Base-by-base conservation (phyloP, 108 stramenopile genomes). In the Fragilariopsis cylindrus region DNA sequence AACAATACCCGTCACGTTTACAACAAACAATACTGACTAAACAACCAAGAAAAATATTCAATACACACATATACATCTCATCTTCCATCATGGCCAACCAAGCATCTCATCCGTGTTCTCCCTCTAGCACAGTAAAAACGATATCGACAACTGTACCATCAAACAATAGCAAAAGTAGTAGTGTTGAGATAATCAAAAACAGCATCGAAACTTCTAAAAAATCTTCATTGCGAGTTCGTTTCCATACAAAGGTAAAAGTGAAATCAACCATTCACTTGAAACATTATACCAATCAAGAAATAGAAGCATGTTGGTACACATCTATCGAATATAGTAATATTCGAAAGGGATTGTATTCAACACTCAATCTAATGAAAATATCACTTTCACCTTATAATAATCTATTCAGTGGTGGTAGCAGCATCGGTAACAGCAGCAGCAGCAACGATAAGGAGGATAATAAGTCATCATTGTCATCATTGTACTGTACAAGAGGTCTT, bases 211-310 rank as follows among this genome's bases (percentile, higher is more conserved):
- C 2, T 30, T 30, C 30, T 30, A 30, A 21, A 9, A 43, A 45
- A n/a, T 7, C n/a, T 13, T 5, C n/a, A 63, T 18, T 45, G n/a
- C 7, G 13, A 11, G 62, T 63, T 44, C 21, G 43, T 1, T 63
- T 63, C 42, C 2, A 45, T 7, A 3, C 1, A 3, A 44, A 5
- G 8, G 62, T 63, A 0, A 45, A 42, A 4, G 62, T 43, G 6
- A 42, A 44, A 12, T 9, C 21, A 44, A 12, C 4, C 43, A n/a
- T 63, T 7, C 62, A 63, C 62, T 45, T 16, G 4, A 63, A 63
- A n/a, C 13, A 63, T 44, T 63, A 13, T 44, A 63, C 62, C 3
- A 44, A 41, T 41, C 43, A 63, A 11, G 62, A 63, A n/a, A 43
- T n/a, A 9, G 21, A 12, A n/a, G 5, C 21, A 9, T 16, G 15